Conservation (phyloP, 2,329 filamentous ascomycete species). For the Diplodia corticola region DNA sequence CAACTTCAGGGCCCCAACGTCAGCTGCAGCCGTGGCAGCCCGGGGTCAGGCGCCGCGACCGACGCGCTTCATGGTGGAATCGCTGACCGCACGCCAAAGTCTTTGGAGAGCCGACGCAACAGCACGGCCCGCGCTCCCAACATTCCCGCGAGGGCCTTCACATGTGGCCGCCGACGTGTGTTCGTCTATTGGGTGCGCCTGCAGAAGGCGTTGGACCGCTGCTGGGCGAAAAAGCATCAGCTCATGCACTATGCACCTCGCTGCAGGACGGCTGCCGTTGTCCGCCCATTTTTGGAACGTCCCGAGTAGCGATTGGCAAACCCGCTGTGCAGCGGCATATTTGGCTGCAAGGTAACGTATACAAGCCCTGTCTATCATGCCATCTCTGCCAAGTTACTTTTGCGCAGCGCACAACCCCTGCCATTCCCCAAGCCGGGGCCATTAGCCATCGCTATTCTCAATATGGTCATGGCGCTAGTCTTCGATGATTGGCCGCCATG, state of each 20-base stretch:
- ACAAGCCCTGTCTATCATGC: background rate
- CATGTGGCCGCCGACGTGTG: background rate
- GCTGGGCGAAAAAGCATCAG: background rate
- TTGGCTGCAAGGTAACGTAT: constrained; percentile 4
- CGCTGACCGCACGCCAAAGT: background rate
- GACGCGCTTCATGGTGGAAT: background rate
- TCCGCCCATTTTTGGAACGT: background rate
- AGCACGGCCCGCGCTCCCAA: background rate
- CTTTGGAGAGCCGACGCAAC: background rate
- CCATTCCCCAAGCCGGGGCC: background rate
- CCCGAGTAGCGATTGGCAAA: background rate
- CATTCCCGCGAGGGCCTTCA: background rate
- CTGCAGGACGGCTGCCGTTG: background rate
- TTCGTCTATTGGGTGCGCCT: background rate
- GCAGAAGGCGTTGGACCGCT: background rate
- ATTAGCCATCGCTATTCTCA: background rate
- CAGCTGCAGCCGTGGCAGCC: constrained; percentile 2
- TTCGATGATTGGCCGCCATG: background rate
- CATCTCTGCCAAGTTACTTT: background rate
- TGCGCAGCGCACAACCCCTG: constrained; percentile 1
- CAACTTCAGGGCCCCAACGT: background rate
- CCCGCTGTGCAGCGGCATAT: background rate
- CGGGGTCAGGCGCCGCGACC: constrained; percentile 7
- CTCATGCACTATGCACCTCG: background rate
- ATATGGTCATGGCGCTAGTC: background rate